These are phyloP conservation scores for Solanum hybrid DNA, from an alignment of 305 asterid genomes.

Conservation along the genomic window DNA sequence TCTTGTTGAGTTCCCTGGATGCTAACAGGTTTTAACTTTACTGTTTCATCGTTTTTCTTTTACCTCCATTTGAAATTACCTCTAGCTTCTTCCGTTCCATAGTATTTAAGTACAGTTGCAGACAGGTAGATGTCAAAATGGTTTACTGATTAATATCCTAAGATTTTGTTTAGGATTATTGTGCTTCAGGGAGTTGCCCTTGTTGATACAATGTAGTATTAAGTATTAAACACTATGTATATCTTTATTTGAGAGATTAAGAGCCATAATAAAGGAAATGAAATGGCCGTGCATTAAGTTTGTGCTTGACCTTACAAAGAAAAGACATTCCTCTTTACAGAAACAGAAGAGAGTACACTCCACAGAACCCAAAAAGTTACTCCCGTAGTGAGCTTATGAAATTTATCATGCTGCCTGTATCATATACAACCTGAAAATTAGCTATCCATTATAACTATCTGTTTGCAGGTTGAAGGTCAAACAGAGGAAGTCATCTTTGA, in stretches of 20 bases:
- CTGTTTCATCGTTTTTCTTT: not conserved
- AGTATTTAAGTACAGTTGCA: not conserved
- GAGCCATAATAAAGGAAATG: not conserved
- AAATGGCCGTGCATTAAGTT: not conserved
- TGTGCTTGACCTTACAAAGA: not conserved
- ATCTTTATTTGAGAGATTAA: not conserved
- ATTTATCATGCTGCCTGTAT: not conserved
- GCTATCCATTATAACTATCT: not conserved
- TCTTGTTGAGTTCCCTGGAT: not conserved
- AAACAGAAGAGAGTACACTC: not conserved
- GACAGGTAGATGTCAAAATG: not conserved
- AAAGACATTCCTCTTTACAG: not conserved
- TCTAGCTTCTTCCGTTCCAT: not conserved
- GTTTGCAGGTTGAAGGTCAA: constrained; percentile 59
- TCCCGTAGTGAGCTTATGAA: not conserved
- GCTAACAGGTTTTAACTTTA: not conserved
- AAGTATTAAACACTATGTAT: not conserved
- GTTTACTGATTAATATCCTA: not conserved
- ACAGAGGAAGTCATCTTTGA: constrained; percentile 85
- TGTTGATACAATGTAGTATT: not conserved
- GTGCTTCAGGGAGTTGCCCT: not conserved
- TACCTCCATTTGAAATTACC: not conserved
- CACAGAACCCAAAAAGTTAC: not conserved
- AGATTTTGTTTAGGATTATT: not conserved
- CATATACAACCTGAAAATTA: not conserved